Conservation (phyloP, 208 protist species). For the Crithidia brevicula region DNA sequence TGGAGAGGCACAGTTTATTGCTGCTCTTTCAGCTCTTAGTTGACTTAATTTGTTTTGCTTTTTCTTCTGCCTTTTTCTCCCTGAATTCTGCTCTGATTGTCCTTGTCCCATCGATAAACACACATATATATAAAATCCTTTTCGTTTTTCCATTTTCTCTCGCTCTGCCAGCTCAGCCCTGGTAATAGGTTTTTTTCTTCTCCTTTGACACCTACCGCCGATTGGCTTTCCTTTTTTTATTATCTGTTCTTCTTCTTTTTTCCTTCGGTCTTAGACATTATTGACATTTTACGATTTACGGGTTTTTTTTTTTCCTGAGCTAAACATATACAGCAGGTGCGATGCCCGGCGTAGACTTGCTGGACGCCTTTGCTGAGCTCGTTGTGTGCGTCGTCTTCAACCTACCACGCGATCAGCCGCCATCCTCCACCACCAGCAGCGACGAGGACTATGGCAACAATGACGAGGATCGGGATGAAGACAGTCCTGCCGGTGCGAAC, state of each 20-base stretch:
- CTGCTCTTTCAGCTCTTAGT: too few species aligned
- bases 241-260: neutral
- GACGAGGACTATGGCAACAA: conserved; percentile 14
- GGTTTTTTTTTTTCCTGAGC: conserved; percentile 1
- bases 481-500: conserved; percentile 9
- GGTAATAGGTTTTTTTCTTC: neutral
- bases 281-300: neutral
- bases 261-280: neutral
- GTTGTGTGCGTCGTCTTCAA: conserved; percentile 72
- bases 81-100: too few species aligned
- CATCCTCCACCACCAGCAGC: conserved; percentile 4
- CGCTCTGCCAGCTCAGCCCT: too few species aligned
- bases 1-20: too few species aligned
- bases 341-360: conserved; percentile 63
- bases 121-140: too few species aligned
- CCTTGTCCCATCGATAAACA: too few species aligned
- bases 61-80: too few species aligned
- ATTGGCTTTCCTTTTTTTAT: conserved; percentile 6
- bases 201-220: too few species aligned
- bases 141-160: too few species aligned
- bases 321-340: neutral
- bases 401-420: conserved; percentile 31
- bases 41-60: too few species aligned
- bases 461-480: too few species aligned
- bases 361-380: conserved; percentile 73